Evolutionary conservation across 73 alveolate species (phyloP).

Genomic region (Paramecium sexaurelia): DNA sequence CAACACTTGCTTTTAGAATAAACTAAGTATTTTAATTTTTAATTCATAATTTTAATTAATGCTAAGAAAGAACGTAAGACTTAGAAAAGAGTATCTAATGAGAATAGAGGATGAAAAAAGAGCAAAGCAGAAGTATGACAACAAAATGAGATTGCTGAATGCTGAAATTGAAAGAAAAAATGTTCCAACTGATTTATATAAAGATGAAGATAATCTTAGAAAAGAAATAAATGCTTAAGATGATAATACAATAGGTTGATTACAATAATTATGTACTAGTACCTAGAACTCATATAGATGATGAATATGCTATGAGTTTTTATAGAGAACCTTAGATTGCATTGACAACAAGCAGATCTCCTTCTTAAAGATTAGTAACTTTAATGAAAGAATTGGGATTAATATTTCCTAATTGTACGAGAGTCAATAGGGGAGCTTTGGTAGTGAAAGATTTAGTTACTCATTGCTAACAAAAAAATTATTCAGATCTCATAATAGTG

Average conservation of each 20-base stretch:
- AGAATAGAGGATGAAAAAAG: conserved; percentile 71
- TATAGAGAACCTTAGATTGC: conserved; percentile 92
- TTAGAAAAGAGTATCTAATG: conserved; percentile 97
- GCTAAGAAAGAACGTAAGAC: conserved; percentile 97
- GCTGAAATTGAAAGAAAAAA: conserved; percentile 78
- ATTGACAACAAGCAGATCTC: conserved; percentile 96
- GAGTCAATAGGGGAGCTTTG: conserved; percentile 98
- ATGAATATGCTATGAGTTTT: conserved; percentile 95
- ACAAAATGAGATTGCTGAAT: background rate
- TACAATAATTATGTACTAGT: background rate
- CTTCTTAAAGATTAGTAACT: conserved; percentile 93
- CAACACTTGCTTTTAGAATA: background rate
- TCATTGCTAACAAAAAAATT: conserved; percentile 82
- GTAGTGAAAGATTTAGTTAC: conserved; percentile 94
- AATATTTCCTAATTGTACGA: conserved; percentile 91
- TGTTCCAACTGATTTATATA: conserved; percentile 94
- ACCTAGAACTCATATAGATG: conserved; percentile 95
- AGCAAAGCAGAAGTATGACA: conserved; percentile 27
- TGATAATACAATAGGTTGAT: conserved; percentile 68
- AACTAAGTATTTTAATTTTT: background rate
- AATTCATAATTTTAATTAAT: conserved; percentile 67
- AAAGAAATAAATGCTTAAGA: conserved; percentile 72
- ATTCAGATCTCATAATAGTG: conserved; percentile 94
- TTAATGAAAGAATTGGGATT: conserved; percentile 96
- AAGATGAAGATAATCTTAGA: conserved; percentile 84